phyloP scores from a whole-genome alignment of 176 grass and related monocot species.

The Thinopyrum elongatum region DNA sequence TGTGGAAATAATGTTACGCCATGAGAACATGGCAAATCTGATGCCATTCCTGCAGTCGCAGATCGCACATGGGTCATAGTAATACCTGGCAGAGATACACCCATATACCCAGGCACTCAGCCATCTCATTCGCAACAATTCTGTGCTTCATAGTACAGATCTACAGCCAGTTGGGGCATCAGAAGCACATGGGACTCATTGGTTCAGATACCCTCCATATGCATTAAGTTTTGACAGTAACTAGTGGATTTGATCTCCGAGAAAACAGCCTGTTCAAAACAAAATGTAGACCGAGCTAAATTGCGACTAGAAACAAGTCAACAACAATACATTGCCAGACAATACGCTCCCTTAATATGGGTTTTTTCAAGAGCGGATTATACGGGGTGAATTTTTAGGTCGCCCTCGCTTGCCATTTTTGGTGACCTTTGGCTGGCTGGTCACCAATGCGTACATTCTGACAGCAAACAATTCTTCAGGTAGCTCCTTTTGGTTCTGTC shows the following conservation, averaged over 20 bases:
- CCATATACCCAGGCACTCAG: neutral
- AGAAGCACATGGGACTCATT: neutral
- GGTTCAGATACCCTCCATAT: slow-evolving; percentile 1
- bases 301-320: neutral
- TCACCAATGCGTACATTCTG: slow-evolving; percentile 96
- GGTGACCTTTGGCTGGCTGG: slow-evolving; percentile 42
- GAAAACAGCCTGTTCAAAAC: neutral
- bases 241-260: neutral
- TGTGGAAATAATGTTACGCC: neutral
- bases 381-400: slow-evolving; percentile 45
- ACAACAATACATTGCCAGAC: neutral
- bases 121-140: neutral
- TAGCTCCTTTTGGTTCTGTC: slow-evolving; percentile 84
- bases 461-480: slow-evolving; percentile 87
- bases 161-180: neutral
- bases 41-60: neutral
- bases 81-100: neutral
- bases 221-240: neutral
- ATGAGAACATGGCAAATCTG: neutral
- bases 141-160: neutral
- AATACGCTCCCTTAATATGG: neutral
- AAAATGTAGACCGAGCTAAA: slow-evolving; percentile 19
- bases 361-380: slow-evolving; percentile 58
- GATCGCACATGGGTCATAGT: neutral
- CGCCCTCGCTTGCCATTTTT: slow-evolving; percentile 59